A percentile compares a stretch with the other conserved stretches of the same genome.
These are phyloP conservation scores for Cladosporium sp. DNA, from an alignment of 2,329 filamentous ascomycete genomes.

Conservation along the genomic window DNA sequence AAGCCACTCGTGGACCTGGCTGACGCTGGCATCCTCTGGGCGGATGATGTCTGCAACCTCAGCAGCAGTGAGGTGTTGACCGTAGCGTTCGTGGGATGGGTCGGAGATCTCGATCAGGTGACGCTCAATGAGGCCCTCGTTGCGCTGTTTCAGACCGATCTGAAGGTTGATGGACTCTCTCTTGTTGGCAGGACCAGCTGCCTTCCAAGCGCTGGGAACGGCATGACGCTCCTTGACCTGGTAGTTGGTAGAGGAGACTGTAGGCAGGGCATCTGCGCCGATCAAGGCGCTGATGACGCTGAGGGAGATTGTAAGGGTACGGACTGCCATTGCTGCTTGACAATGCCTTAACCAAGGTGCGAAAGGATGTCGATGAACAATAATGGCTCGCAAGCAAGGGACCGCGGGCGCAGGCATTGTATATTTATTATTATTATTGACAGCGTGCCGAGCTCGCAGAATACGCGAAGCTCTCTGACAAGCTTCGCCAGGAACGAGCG, in stretches of 20 bases:
- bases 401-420: neutral
- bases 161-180: slow-evolving; percentile 48
- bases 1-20: slow-evolving; percentile 55
- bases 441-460: neutral
- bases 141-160: slow-evolving; percentile 56
- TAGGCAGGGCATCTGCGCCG: slow-evolving; percentile 16
- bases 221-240: slow-evolving; percentile 54
- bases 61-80: slow-evolving; percentile 44
- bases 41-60: slow-evolving; percentile 53
- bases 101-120: slow-evolving; percentile 54
- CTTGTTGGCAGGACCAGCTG: slow-evolving; percentile 44
- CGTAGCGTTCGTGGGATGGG: slow-evolving; percentile 52
- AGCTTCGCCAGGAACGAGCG: neutral
- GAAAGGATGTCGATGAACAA: neutral
- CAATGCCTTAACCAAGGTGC: neutral
- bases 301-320: slow-evolving; percentile 11
- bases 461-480: neutral
- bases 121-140: slow-evolving; percentile 52
- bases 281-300: slow-evolving; percentile 18
- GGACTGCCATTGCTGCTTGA: slow-evolving; percentile 1
- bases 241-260: slow-evolving; percentile 38
- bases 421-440: neutral
- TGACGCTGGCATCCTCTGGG: slow-evolving; percentile 49
- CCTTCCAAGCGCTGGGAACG: slow-evolving; percentile 50
- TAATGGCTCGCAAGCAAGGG: neutral